Percentiles rank a stretch among this genome's conserved stretches.
These are phyloP conservation scores for Trichoderma semiorbis DNA, from an alignment of 2,329 filamentous ascomycete species.

Conservation along the genomic window DNA sequence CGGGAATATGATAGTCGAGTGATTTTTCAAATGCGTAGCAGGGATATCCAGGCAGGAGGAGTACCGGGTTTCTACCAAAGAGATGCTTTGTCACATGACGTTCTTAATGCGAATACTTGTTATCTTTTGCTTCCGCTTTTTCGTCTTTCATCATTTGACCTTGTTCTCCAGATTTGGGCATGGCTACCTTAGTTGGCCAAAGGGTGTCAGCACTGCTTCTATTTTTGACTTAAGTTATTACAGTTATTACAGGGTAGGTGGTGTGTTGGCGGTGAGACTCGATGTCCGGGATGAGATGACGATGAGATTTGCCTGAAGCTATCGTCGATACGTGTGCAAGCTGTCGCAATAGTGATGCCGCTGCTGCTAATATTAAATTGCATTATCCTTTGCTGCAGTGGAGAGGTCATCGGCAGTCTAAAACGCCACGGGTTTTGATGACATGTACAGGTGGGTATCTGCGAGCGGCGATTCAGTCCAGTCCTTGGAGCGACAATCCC, in stretches of 20 bases:
- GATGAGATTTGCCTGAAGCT: not conserved
- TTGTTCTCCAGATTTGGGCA: not conserved
- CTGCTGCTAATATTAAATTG: not conserved
- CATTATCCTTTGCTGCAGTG: not conserved
- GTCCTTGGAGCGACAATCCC: not conserved
- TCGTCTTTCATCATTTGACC: not conserved
- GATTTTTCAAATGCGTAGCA: not conserved
- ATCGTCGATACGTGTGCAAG: not conserved
- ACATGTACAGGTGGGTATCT: not conserved
- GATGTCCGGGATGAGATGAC: not conserved
- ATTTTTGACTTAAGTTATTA: not conserved
- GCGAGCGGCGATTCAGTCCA: not conserved
- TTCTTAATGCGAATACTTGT: not conserved
- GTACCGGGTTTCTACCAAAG: conserved; percentile 2
- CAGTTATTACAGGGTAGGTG: not conserved
- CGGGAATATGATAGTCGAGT: not conserved
- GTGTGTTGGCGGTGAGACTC: not conserved
- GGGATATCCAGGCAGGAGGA: conserved; percentile 5
- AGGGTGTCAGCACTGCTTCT: conserved; percentile 7
- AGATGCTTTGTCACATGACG: not conserved
- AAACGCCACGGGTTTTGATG: not conserved
- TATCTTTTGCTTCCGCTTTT: not conserved
- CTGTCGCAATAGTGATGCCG: not conserved
- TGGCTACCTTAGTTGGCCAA: not conserved
- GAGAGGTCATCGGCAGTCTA: not conserved